These are phyloP conservation scores for Acmispon strigosus DNA, from an alignment of 306 rosid genomes.

Conservation along the genomic window DNA sequence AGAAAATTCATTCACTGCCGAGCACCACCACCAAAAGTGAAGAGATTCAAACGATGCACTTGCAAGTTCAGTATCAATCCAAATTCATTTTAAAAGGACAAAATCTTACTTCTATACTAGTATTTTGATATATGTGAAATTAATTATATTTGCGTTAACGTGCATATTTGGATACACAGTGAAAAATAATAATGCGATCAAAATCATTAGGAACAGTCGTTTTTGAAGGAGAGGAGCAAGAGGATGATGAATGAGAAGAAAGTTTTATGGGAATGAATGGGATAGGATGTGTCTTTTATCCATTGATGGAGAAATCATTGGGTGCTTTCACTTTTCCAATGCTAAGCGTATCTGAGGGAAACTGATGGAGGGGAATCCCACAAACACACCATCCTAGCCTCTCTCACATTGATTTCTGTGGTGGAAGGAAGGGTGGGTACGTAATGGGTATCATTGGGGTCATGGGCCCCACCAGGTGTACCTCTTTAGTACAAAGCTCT, in stretches of 20 bases:
- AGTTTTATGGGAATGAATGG: constrained; percentile 2
- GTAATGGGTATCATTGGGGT: neutral
- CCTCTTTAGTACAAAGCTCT: constrained; percentile 16
- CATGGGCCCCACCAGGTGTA: constrained; percentile 29
- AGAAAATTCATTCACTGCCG: too few relatives aligned
- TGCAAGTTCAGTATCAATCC: too few relatives aligned
- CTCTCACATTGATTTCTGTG: constrained; percentile 14
- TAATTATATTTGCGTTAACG: too few relatives aligned
- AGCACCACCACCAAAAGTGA: too few relatives aligned
- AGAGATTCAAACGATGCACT: too few relatives aligned
- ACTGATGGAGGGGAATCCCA: constrained; percentile 10
- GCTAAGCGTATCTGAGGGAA: constrained; percentile 33
- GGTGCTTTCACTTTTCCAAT: constrained; percentile 47
- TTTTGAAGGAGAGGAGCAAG: too few relatives aligned
- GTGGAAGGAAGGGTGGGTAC: constrained; percentile 14
- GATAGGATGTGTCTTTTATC: constrained; percentile 41
- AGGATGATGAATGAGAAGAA: neutral
- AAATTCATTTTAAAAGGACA: too few relatives aligned
- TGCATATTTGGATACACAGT: too few relatives aligned
- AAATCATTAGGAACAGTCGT: too few relatives aligned
- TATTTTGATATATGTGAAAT: too few relatives aligned
- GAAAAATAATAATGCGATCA: too few relatives aligned
- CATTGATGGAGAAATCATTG: constrained; percentile 42
- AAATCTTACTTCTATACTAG: too few relatives aligned
- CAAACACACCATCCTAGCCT: neutral